Evolutionary conservation across 805 yeast species (phyloP), one percentile per base, ranked within the genome.

Genomic region (Pichia gijzeniarum): DNA sequence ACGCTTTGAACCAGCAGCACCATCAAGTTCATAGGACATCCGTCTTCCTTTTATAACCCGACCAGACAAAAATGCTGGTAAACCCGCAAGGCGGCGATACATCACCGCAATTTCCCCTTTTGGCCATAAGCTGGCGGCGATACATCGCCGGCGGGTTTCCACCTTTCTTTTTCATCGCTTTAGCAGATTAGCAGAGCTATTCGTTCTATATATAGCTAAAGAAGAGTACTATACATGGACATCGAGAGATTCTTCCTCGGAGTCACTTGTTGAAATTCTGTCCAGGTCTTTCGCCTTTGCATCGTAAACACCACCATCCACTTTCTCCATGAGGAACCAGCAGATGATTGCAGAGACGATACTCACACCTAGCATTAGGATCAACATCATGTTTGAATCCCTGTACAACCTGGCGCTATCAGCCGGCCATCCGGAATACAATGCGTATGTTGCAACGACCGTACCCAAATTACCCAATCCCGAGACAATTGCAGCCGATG

Each of bases 381-480:
- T 85, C 64, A 87, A 71, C 69, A 86, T 86, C 95, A 86, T 85
- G 62, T 87, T 87, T 40, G 89, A 80, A 61, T 86, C 68, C 52
- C 76, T 68, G 64, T 69, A 87, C 37, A 77, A 68, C 51, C 87
- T 67, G 5, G 70, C 70, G 8, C 60, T 71, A 61, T 87, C 96
- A 1, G 73, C 83, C 1, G 93, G 90, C 95, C 95, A 87, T 4
- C 96, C 96, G 30, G 76, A 64, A 65, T 87, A 87, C 35, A 87
- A 71, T 0, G 96, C 95, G 58, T 87, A 88, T 1, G 95, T 85
- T 10, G 91, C 85, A 25, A 82, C 77, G 19, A 87, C 95, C 1
- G 90, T 79, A 19, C 96, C 96, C 53, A 86, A 71, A 60, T 87
- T 87, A 43, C 96, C 96, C 44, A 87, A 69, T 5, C 96, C 96